Percentiles rank a stretch among this genome's conserved stretches.
These are phyloP conservation scores for Linum usitatissimum DNA, from an alignment of 345 rosid genomes.

Conservation along the genomic window DNA sequence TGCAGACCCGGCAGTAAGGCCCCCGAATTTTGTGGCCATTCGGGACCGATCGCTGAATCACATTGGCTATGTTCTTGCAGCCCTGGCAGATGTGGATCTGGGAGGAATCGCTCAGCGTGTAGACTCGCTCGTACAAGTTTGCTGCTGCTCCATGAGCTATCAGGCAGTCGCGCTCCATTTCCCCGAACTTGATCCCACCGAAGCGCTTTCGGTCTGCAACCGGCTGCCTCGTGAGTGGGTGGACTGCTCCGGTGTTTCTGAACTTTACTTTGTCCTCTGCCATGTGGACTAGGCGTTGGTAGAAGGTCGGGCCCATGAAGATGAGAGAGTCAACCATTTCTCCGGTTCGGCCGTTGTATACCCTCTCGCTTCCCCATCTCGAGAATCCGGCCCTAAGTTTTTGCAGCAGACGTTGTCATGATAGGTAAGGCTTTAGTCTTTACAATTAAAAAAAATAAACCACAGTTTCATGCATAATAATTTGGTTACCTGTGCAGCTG, in stretches of 20 bases:
- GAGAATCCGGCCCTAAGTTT: constrained; percentile 67
- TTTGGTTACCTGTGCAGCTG: constrained; percentile 70
- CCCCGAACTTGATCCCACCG: constrained; percentile 85
- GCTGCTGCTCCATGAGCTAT: constrained; percentile 81
- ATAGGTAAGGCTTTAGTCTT: not conserved
- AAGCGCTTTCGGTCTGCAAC: constrained; percentile 79
- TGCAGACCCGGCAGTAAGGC: constrained; percentile 58
- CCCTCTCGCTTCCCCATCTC: constrained; percentile 80
- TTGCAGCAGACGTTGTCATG: not conserved
- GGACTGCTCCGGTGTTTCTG: constrained; percentile 87
- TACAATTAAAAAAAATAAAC: not conserved
- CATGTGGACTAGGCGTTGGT: constrained; percentile 81
- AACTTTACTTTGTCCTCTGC: constrained; percentile 88
- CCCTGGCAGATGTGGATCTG: constrained; percentile 63
- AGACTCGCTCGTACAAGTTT: constrained; percentile 72
- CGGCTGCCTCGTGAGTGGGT: constrained; percentile 85
- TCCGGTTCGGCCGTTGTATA: constrained; percentile 68
- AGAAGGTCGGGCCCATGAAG: constrained; percentile 85
- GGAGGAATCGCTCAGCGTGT: constrained; percentile 67
- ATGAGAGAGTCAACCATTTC: constrained; percentile 59
- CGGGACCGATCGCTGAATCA: constrained; percentile 46
- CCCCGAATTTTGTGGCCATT: constrained; percentile 71
- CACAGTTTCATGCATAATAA: not conserved
- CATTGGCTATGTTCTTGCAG: constrained; percentile 50
- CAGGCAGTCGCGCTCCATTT: constrained; percentile 88